phyloP scores from a whole-genome alignment of 352 stramenopile species.

The Globisporangium paroecandrum region DNA sequence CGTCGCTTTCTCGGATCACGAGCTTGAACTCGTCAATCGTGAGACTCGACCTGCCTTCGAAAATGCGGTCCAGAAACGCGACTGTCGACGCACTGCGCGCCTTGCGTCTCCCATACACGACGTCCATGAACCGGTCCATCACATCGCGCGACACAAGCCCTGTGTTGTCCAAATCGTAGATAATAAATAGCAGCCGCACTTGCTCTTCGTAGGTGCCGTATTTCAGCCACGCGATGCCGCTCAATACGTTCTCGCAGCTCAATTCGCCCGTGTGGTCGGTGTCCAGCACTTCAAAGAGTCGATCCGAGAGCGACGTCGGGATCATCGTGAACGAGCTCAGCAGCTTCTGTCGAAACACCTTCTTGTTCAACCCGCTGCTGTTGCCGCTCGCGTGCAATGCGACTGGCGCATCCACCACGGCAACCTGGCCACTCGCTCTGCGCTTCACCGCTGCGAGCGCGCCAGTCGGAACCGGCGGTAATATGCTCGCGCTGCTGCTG shows the following conservation, averaged over 20 bases:
- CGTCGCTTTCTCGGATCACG: slow-evolving; percentile 54
- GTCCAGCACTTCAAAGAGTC: slow-evolving; percentile 83
- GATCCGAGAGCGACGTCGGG: slow-evolving; percentile 75
- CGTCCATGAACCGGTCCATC: slow-evolving; percentile 80
- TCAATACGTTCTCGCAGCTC: slow-evolving; percentile 59
- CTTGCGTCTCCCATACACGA: slow-evolving; percentile 69
- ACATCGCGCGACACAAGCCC: slow-evolving; percentile 65
- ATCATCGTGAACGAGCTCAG: slow-evolving; percentile 77
- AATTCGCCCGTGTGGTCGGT: slow-evolving; percentile 60
- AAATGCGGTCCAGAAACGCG: slow-evolving; percentile 56
- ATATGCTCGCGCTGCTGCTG: slow-evolving; percentile 18
- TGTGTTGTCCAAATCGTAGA: slow-evolving; percentile 77
- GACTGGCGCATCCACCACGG: slow-evolving; percentile 1
- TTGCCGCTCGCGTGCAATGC: too few relatives aligned
- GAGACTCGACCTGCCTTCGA: slow-evolving; percentile 36
- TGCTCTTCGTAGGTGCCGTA: slow-evolving; percentile 71
- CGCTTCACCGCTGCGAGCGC: slow-evolving; percentile 8
- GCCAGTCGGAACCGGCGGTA: not conserved
- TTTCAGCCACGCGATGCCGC: slow-evolving; percentile 72
- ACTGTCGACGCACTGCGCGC: slow-evolving; percentile 43
- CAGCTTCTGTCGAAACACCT: slow-evolving; percentile 78
- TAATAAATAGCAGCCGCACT: slow-evolving; percentile 73
- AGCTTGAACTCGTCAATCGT: slow-evolving; percentile 62
- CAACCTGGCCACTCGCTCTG: slow-evolving; percentile 7
- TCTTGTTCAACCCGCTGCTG: slow-evolving; percentile 46